Percentiles rank a stretch among this genome's conserved stretches.
These are phyloP conservation scores for Phyllosticta citrichinensis DNA, from an alignment of 2,329 filamentous ascomycete genomes.

Conservation along the genomic window DNA sequence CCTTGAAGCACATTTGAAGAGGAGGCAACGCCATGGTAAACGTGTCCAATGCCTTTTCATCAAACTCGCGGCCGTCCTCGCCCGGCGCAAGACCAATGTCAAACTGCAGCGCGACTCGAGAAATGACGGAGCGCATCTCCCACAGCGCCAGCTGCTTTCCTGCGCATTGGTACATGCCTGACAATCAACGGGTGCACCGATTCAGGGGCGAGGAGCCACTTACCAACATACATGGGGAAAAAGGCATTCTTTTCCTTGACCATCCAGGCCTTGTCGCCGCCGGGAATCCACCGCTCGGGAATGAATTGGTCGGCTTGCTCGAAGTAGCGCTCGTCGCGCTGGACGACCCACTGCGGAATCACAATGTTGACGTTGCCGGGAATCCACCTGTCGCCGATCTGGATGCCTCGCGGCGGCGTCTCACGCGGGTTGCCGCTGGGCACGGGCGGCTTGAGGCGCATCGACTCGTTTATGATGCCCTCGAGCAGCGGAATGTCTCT, in stretches of 20 bases:
- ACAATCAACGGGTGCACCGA: neutral
- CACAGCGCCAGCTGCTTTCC: conserved; percentile 60
- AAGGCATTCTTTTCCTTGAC: conserved; percentile 18
- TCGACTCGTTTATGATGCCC: conserved; percentile 32
- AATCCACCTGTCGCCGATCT: conserved; percentile 26
- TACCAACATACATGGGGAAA: conserved; percentile 7
- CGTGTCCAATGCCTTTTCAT: conserved; percentile 25
- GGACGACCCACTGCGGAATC: conserved; percentile 22
- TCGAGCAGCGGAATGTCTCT: conserved; percentile 23
- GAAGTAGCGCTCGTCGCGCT: conserved; percentile 16
- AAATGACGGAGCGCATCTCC: conserved; percentile 55
- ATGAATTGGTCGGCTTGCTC: conserved; percentile 17
- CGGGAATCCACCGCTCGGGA: conserved; percentile 21
- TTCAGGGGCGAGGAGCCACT: neutral
- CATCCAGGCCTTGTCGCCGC: conserved; percentile 21
- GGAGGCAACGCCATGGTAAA: conserved; percentile 12
- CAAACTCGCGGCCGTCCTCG: conserved; percentile 24
- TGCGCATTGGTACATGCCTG: conserved; percentile 62
- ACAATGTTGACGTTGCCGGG: conserved; percentile 21
- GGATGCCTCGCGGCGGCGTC: conserved; percentile 27
- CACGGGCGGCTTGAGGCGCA: conserved; percentile 32
- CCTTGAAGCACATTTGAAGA: neutral
- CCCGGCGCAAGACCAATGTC: conserved; percentile 39
- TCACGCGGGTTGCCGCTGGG: conserved; percentile 28
- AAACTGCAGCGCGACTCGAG: conserved; percentile 51